These are phyloP conservation scores for Cytospora leucostoma DNA, from an alignment of 2,329 filamentous ascomycete genomes.

Conservation along the genomic window DNA sequence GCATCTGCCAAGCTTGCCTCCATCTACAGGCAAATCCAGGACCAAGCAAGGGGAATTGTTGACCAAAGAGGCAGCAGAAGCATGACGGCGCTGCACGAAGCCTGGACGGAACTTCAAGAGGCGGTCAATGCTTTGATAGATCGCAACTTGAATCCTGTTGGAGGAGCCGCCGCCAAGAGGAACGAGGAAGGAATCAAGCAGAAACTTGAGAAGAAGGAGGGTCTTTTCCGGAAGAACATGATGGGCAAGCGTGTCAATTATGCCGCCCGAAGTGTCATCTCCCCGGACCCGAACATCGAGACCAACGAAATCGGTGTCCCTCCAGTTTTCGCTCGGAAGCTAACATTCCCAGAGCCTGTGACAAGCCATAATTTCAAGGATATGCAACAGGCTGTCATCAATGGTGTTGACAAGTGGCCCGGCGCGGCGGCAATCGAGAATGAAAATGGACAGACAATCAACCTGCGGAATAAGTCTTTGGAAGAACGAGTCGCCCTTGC, in stretches of 20 bases:
- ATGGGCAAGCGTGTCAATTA: constrained; percentile 99
- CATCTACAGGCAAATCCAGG: constrained; percentile 49
- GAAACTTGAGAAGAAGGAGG: constrained; percentile 97
- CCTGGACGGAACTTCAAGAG: constrained; percentile 84
- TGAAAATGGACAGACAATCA: constrained; percentile 89
- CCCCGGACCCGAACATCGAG: constrained; percentile 96
- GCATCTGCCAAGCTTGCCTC: constrained; percentile 72
- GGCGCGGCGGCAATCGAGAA: constrained; percentile 94
- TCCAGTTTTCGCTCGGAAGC: constrained; percentile 93
- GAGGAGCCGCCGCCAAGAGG: constrained; percentile 73
- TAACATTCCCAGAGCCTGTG: constrained; percentile 96
- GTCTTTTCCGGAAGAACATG: constrained; percentile 98
- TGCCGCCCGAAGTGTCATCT: constrained; percentile 95
- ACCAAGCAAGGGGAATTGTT: constrained; percentile 33
- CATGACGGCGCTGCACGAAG: constrained; percentile 68
- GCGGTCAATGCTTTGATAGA: constrained; percentile 92
- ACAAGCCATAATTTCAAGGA: constrained; percentile 97
- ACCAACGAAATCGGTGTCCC: constrained; percentile 98
- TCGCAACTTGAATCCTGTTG: constrained; percentile 79
- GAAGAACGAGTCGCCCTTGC: constrained; percentile 89
- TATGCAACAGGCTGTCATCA: constrained; percentile 93
- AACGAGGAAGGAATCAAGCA: constrained; percentile 97
- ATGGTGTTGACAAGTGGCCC: constrained; percentile 90
- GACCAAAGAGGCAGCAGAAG: constrained; percentile 33
- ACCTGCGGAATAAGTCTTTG: constrained; percentile 79